Conservation (phyloP, 345 rosid genomes). For the Gossypium anomalum region DNA sequence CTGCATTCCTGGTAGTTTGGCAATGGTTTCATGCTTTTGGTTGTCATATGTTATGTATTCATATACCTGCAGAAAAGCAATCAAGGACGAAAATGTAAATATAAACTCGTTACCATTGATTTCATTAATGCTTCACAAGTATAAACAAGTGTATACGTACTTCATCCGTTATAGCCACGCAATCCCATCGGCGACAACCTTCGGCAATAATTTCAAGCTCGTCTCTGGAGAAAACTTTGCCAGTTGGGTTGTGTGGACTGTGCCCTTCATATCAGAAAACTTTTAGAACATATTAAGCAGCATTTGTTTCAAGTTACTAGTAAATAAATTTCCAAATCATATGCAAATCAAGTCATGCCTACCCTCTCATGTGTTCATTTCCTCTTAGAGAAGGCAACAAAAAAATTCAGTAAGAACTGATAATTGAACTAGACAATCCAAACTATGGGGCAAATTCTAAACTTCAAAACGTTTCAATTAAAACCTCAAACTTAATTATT, state of each 20-base stretch:
- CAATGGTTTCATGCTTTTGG: constrained; percentile 39
- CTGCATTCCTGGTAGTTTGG: constrained; percentile 56
- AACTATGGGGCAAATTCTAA: too few species aligned
- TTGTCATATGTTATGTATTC: constrained; percentile 46
- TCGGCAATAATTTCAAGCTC: constrained; percentile 52
- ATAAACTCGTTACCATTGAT: background rate
- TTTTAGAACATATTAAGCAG: background rate
- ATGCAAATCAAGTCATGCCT: background rate
- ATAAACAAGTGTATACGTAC: constrained; percentile 29
- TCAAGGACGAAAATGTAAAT: background rate
- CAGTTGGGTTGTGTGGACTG: constrained; percentile 75
- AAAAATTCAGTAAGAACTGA: too few species aligned
- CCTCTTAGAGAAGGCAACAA: background rate
- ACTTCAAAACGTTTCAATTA: too few species aligned
- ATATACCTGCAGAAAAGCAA: constrained; percentile 35
- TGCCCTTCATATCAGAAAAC: constrained; percentile 24
- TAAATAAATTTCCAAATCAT: background rate
- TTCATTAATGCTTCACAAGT: background rate
- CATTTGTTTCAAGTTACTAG: background rate
- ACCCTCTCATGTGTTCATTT: background rate
- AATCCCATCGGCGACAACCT: constrained; percentile 48
- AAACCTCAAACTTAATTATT: too few species aligned
- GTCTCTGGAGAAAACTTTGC: constrained; percentile 49
- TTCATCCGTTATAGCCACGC: constrained; percentile 58
- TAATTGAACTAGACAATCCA: too few species aligned